phyloP scores from a whole-genome alignment of 2,329 filamentous ascomycete genomes.

The Hortaea werneckii region DNA sequence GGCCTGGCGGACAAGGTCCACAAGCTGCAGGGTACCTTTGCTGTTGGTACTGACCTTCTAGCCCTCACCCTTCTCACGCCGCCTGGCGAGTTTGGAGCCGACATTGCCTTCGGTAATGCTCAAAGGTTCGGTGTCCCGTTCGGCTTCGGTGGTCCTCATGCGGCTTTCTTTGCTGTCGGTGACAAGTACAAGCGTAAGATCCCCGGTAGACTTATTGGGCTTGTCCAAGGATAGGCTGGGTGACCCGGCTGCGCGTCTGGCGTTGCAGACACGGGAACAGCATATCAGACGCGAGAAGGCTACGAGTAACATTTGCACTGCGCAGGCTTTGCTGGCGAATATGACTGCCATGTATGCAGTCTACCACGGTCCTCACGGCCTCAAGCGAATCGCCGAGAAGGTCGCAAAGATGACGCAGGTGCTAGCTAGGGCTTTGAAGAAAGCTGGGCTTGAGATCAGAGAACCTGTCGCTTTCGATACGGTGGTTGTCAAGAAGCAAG shows the following conservation, averaged over 20 bases:
- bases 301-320: constrained; percentile 94
- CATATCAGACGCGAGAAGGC: constrained; percentile 95
- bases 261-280: constrained; percentile 87
- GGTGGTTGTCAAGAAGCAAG: constrained; percentile 48
- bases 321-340: constrained; percentile 85
- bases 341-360: constrained; percentile 93
- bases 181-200: constrained; percentile 93
- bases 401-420: constrained; percentile 62
- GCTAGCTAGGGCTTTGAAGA: constrained; percentile 37
- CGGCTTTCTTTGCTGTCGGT: constrained; percentile 85
- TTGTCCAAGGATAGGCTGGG: constrained; percentile 85
- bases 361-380: constrained; percentile 78
- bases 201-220: constrained; percentile 80
- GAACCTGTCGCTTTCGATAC: constrained; percentile 60
- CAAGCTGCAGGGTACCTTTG: constrained; percentile 65
- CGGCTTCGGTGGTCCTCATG: constrained; percentile 89
- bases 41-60: constrained; percentile 79
- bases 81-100: constrained; percentile 87
- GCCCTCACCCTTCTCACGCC: constrained; percentile 80
- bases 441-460: constrained; percentile 45
- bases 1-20: constrained; percentile 68
- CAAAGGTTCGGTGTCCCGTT: constrained; percentile 88
- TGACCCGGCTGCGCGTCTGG: constrained; percentile 68
- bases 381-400: constrained; percentile 73
- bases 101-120: constrained; percentile 87